Evolutionary conservation across 1,284 basidiomycete species (phyloP).

Genomic region (Puccinia triticina): DNA sequence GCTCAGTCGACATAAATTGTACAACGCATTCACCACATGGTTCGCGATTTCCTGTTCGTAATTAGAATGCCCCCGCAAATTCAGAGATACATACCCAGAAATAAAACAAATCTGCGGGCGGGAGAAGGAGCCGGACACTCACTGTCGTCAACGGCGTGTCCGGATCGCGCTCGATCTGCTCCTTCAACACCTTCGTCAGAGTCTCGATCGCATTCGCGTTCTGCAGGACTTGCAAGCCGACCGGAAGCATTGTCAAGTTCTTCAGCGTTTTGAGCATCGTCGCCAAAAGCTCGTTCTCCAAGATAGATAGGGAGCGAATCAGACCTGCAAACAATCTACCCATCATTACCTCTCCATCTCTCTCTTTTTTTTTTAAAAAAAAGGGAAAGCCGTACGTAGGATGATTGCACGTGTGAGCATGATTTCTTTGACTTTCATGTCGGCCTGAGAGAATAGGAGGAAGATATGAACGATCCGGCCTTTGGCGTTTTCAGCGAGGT

Average conservation of each 20-base stretch:
- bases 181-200: slow-evolving; percentile 78
- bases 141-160: slow-evolving; percentile 73
- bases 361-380: slow-evolving; percentile 8
- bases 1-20: slow-evolving; percentile 90
- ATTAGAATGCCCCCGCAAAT: too few species aligned
- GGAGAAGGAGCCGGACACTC: too few species aligned
- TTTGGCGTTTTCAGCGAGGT: slow-evolving; percentile 70
- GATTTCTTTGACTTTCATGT: slow-evolving; percentile 86
- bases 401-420: slow-evolving; percentile 86
- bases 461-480: slow-evolving; percentile 86
- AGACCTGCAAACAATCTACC: too few species aligned
- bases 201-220: slow-evolving; percentile 94
- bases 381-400: slow-evolving; percentile 67
- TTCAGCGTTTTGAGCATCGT: slow-evolving; percentile 92
- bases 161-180: slow-evolving; percentile 70
- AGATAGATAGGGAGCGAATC: slow-evolving; percentile 76
- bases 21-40: slow-evolving; percentile 90
- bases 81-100: too few species aligned
- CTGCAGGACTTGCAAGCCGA: slow-evolving; percentile 85
- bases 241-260: slow-evolving; percentile 89
- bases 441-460: slow-evolving; percentile 89
- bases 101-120: too few species aligned
- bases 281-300: slow-evolving; percentile 81
- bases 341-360: too few species aligned
- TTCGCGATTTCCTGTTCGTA: slow-evolving; percentile 80